Percentiles rank a stretch among this genome's conserved stretches.
These are phyloP conservation scores for Nicotiana obtusifolia DNA, from an alignment of 257 asterid species.

Conservation along the genomic window DNA sequence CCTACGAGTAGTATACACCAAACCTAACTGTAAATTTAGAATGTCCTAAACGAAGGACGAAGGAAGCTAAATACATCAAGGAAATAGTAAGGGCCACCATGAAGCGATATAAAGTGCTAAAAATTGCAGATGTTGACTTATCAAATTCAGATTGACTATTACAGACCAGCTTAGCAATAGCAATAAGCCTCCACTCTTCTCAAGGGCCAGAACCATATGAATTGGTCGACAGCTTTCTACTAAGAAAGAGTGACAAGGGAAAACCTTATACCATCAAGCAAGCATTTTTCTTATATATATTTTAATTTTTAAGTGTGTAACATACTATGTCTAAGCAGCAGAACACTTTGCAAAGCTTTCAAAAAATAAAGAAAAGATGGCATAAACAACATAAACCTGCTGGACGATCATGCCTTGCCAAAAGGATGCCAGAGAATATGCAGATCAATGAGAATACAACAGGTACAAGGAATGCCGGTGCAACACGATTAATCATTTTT, in stretches of 20 bases:
- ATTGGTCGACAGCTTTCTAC: not conserved
- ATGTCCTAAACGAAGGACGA: not conserved
- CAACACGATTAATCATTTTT: conserved; percentile 94
- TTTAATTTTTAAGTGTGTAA: not conserved
- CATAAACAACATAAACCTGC: conserved; percentile 41
- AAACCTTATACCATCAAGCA: not conserved
- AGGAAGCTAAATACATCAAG: conserved; percentile 1
- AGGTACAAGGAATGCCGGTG: conserved; percentile 95
- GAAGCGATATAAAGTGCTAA: not conserved
- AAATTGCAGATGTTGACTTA: not conserved
- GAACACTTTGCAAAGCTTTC: not conserved
- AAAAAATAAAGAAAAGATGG: conserved; percentile 3
- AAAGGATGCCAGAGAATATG: conserved; percentile 79
- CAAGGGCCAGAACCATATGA: conserved; percentile 8
- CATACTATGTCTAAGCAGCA: not conserved
- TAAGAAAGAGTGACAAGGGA: not conserved
- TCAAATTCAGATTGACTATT: not conserved
- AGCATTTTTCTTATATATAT: not conserved
- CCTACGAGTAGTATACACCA: not conserved
- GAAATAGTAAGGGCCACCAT: not conserved
- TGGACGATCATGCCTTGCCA: conserved; percentile 69
- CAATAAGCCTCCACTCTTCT: not conserved
- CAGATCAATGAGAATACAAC: conserved; percentile 80
- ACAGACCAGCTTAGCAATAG: not conserved
- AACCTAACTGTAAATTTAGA: not conserved